phyloP scores from a whole-genome alignment of 1,139 yeast genomes.

The Lodderomyces parapsilosis region DNA sequence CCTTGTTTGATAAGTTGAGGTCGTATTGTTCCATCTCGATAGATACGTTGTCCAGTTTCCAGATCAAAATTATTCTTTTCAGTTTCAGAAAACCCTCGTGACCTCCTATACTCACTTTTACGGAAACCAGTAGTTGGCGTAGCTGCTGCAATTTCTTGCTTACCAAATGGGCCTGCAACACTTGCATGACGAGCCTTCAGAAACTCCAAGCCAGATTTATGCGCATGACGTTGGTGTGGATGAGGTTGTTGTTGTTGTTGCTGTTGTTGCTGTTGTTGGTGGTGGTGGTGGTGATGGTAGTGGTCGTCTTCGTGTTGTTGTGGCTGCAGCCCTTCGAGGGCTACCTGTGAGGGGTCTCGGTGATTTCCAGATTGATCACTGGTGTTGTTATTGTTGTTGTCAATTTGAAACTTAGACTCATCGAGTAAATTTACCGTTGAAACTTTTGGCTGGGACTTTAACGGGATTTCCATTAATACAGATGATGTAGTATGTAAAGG shows the following conservation, averaged over 20 bases:
- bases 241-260: constrained; percentile 5
- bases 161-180: neutral
- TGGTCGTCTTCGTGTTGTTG: neutral
- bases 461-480: constrained; percentile 39
- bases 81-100: constrained; percentile 56
- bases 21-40: constrained; percentile 48
- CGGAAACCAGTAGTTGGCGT: neutral
- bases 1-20: constrained; percentile 21
- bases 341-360: constrained; percentile 2
- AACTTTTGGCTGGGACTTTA: constrained; percentile 44
- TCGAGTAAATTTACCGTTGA: constrained; percentile 35
- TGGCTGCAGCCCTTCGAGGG: neutral
- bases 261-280: no score
- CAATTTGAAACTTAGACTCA: constrained; percentile 23
- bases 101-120: constrained; percentile 16
- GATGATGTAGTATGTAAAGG: neutral
- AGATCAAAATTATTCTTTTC: constrained; percentile 54
- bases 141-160: neutral
- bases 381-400: constrained; percentile 4
- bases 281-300: constrained; percentile 2
- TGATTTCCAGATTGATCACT: constrained; percentile 3
- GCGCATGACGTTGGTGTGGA: constrained; percentile 2
- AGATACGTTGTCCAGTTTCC: constrained; percentile 50
- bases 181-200: neutral
- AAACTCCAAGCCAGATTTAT: neutral